phyloP scores from a whole-genome alignment of 257 asterid species.

The Przewalskia tangutica region DNA sequence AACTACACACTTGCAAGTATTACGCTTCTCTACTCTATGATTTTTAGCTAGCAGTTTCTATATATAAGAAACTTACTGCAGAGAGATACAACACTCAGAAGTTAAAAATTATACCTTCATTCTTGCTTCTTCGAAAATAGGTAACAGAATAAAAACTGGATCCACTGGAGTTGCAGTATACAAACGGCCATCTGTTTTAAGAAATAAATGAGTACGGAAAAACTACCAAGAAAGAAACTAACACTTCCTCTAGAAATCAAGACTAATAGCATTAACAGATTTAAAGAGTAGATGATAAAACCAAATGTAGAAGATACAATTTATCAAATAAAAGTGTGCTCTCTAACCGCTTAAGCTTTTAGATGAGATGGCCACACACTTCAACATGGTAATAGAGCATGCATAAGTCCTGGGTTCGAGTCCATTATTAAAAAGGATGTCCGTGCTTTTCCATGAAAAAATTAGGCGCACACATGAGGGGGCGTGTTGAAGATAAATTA shows the following conservation, averaged over 20 bases:
- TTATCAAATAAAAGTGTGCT: background rate
- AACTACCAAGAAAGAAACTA: background rate
- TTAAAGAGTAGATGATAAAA: background rate
- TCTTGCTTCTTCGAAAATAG: constrained; percentile 88
- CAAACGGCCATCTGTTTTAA: constrained; percentile 61
- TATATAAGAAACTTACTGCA: background rate
- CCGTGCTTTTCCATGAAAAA: background rate
- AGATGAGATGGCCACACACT: background rate
- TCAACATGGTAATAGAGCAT: background rate
- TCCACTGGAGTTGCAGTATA: constrained; percentile 84
- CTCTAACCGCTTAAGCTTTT: background rate
- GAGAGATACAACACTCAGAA: background rate
- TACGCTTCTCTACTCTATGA: background rate
- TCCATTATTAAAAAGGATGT: background rate
- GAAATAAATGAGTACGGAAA: constrained; percentile 4
- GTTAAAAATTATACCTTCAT: constrained; percentile 47
- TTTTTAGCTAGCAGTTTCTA: background rate
- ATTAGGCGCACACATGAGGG: background rate
- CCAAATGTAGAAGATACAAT: background rate
- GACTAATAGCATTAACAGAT: background rate
- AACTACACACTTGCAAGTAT: background rate
- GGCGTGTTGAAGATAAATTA: background rate
- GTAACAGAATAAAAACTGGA: constrained; percentile 85
- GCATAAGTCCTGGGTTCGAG: background rate
- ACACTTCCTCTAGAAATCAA: background rate